Evolutionary conservation across 2,329 filamentous ascomycete species (phyloP).

Genomic region (Madurella fahalii): DNA sequence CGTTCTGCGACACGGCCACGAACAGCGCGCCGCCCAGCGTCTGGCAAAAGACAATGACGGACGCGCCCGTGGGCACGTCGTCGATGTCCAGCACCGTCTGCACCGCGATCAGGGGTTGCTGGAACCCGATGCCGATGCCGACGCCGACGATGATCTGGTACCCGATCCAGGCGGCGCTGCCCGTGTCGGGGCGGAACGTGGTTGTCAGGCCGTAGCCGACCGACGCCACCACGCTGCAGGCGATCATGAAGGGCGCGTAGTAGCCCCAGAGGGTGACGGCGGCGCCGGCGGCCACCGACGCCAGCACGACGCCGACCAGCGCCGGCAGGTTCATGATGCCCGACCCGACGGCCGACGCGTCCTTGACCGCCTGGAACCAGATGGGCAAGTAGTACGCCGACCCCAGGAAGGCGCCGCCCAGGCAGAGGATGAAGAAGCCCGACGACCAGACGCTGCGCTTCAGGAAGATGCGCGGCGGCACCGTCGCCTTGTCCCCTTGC

Average conservation of each 20-base stretch:
- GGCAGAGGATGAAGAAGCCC: conserved; percentile 32
- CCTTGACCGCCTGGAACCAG: conserved; percentile 39
- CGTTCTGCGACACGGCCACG: conserved; percentile 40
- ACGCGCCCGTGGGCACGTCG: conserved; percentile 42
- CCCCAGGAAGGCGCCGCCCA: conserved; percentile 30
- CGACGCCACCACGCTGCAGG: conserved; percentile 27
- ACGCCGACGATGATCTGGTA: conserved; percentile 40
- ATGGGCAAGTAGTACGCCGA: conserved; percentile 36
- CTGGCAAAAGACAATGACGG: conserved; percentile 38
- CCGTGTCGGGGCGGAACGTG: conserved; percentile 34
- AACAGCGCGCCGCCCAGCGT: conserved; percentile 36
- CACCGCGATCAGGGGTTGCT: conserved; percentile 41
- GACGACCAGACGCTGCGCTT: conserved; percentile 35
- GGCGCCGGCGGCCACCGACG: conserved; percentile 30
- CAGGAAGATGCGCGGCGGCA: conserved; percentile 38
- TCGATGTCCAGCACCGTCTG: conserved; percentile 39
- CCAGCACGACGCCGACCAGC: conserved; percentile 32
- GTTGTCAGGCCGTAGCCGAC: conserved; percentile 38
- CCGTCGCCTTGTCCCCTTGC: conserved; percentile 38
- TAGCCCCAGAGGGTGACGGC: conserved; percentile 36
- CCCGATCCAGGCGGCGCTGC: conserved; percentile 37
- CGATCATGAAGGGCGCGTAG: conserved; percentile 39
- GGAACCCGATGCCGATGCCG: conserved; percentile 39
- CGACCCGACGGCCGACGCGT: conserved; percentile 32
- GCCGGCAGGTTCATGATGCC: conserved; percentile 38